Conservation (phyloP, 2,329 filamentous ascomycete genomes). For the Albifimbria verrucaria region DNA sequence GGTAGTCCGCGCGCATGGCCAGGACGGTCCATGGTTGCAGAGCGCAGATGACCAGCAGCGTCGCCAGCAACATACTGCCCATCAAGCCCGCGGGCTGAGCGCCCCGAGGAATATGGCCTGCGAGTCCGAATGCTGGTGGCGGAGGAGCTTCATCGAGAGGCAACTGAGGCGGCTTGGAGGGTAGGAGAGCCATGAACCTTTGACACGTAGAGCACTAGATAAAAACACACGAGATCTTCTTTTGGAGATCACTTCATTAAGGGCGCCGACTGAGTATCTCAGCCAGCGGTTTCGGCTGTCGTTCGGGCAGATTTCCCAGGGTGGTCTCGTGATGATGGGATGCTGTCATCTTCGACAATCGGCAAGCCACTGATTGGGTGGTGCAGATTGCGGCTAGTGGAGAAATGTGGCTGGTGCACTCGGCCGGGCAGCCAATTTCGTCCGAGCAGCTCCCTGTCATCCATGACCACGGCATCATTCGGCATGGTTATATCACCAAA, state of each 20-base stretch:
- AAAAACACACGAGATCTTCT: no score
- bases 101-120: slow-evolving; percentile 13
- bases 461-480: no score
- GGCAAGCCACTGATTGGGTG: background rate
- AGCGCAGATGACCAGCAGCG: slow-evolving; percentile 20
- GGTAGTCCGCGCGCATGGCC: slow-evolving; percentile 54
- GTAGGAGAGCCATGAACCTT: background rate
- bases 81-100: slow-evolving; percentile 14
- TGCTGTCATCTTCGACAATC: background rate
- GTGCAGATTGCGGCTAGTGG: background rate
- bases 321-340: background rate
- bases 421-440: background rate
- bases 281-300: background rate
- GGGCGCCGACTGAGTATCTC: background rate
- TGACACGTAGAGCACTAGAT: no score
- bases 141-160: slow-evolving; percentile 20
- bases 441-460: background rate
- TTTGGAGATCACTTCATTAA: background rate
- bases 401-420: background rate
- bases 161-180: background rate
- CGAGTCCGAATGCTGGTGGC: slow-evolving; percentile 16
- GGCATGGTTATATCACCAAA: no score
- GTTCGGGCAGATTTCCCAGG: background rate
- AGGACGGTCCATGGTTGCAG: slow-evolving; percentile 38
- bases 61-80: slow-evolving; percentile 25